These are phyloP conservation scores for Cunninghamia lanceolata DNA, from an alignment of 75 land plant genomes.

Conservation along the genomic window DNA sequence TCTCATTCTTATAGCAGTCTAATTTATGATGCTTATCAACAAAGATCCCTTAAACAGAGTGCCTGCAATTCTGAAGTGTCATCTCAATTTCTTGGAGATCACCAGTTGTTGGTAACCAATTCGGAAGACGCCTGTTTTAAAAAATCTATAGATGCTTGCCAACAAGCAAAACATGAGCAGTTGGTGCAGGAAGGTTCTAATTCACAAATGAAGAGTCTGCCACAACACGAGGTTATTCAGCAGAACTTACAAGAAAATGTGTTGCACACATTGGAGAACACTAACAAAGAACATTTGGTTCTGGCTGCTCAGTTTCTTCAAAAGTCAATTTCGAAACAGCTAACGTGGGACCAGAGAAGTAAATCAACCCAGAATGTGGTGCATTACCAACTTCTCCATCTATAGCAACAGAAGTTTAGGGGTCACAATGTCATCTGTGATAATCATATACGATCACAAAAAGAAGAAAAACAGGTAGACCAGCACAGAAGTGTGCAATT, in stretches of 20 bases:
- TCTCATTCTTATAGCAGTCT: neutral
- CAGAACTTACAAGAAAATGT: neutral
- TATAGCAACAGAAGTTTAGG: conserved; percentile 16
- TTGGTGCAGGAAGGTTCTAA: neutral
- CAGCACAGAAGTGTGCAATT: neutral
- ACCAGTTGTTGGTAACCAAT: neutral
- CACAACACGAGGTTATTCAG: neutral
- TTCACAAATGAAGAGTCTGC: neutral
- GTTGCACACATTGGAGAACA: neutral
- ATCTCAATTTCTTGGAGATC: neutral
- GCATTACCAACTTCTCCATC: neutral
- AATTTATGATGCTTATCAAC: neutral
- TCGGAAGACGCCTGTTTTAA: neutral
- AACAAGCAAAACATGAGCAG: neutral
- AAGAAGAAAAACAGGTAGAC: neutral
- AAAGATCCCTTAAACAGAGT: neutral
- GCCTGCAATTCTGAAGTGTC: neutral
- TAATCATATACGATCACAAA: neutral
- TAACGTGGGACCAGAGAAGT: neutral
- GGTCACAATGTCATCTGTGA: neutral
- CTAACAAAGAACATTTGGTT: neutral
- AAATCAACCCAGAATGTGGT: neutral
- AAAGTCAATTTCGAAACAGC: neutral
- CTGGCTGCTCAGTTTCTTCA: neutral
- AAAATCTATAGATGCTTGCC: neutral